Base-by-base conservation (phyloP, 139 green algal species). In the Diplosphaera chodatii region DNA sequence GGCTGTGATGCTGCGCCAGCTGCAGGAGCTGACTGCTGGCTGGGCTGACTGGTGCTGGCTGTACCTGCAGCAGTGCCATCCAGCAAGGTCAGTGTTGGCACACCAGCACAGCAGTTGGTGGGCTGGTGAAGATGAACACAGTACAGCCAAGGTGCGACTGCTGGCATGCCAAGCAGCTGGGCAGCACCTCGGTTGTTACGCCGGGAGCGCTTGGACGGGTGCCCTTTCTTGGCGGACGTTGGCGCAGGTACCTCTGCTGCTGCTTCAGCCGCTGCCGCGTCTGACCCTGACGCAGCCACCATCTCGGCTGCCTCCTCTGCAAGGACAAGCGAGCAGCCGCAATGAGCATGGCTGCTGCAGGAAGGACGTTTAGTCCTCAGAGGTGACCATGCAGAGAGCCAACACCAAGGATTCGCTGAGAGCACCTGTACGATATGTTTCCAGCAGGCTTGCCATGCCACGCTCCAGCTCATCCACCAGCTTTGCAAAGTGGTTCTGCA, bases 391-490 rank as follows among this genome's bases (percentile, higher is more conserved):
- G 34, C 29, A 69, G 32, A 23, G 55, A 16, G 22, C 30, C 71
- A 20, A 20, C 55, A 23, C 31, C 34, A 5, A 18, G 56, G 23
- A 59, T n/a, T 25, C 48, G 3, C 48, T 5, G 48, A 25, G 13
- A 59, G 30, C 64, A 69, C 64, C 64, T n/a, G 32, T 69, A 6
- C 41, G 30, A 63, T 81, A 77, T 16, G 62, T 55, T 16, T 66
- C 65, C 76, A 86, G 69, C 79, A 94, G 82, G 41, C 68, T 74
- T 0, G 87, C 83, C 72, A 96, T 85, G 67, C 90, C 91, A 48
- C 82, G 80, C 81, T 94, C 91, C 67, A 96, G 87, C 82, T 96
- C 88, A 55, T 85, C 67, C 5, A 96, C 91, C 29, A 97, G 86
- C 82, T 96, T 96, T 64, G 91, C 84, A 77, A 97, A 97, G 78